phyloP scores from a whole-genome alignment of 2,329 filamentous ascomycete species.

The Coniella vitis region DNA sequence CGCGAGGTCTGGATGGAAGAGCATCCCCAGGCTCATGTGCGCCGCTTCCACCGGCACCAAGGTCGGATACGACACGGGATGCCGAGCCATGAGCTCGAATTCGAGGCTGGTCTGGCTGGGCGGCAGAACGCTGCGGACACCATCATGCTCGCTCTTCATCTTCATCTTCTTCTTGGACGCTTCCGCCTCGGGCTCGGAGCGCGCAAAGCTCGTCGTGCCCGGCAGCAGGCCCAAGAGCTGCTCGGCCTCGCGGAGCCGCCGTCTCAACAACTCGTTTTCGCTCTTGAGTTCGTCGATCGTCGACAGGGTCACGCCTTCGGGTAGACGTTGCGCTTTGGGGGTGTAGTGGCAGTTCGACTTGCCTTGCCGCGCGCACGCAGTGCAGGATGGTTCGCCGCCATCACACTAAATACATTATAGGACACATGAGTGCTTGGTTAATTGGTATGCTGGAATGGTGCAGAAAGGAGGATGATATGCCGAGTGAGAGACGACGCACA shows the following conservation, averaged over 20 bases:
- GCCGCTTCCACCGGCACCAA: not conserved
- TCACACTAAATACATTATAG: too few species aligned
- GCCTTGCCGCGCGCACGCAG: not conserved
- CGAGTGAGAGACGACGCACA: too few species aligned
- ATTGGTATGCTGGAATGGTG: too few species aligned
- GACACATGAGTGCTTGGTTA: not conserved
- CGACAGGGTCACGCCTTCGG: too few species aligned
- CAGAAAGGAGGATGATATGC: too few species aligned
- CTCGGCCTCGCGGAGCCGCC: not conserved
- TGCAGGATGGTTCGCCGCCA: not conserved
- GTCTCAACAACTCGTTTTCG: not conserved
- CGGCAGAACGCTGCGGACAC: not conserved
- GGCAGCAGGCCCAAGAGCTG: not conserved
- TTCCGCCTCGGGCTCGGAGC: too few species aligned
- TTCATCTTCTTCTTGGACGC: too few species aligned
- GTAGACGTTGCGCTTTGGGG: too few species aligned
- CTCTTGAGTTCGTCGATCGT: not conserved
- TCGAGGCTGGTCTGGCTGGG: conserved; percentile 4
- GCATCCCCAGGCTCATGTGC: not conserved
- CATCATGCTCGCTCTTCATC: not conserved
- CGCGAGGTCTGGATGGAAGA: not conserved
- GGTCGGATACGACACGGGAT: conserved; percentile 4
- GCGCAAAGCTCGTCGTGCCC: too few species aligned
- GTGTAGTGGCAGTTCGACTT: too few species aligned
- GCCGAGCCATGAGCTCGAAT: conserved; percentile 10